Base-by-base conservation (phyloP, 495 filamentous ascomycete species). In the Letharia columbiana region DNA sequence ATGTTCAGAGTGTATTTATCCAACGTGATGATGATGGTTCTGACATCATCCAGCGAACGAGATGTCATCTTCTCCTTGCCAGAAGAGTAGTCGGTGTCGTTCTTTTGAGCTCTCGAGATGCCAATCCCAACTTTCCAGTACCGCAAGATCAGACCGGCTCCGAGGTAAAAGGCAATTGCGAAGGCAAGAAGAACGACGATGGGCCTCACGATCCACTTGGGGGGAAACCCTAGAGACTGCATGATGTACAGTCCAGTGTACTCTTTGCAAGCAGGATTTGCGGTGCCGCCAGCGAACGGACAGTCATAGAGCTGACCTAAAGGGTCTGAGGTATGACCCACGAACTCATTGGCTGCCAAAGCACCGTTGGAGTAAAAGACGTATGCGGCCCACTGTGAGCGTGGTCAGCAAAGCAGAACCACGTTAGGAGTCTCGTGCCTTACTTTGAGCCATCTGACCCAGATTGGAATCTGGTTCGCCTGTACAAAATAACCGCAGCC, bases 401-500 rank as follows among this genome's bases (percentile, higher is more conserved):
- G 18, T 8, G 35, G 33, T 52, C 37, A 54, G 41, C 42, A 42
- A 31, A n/a, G 50, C 17, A 18, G 23, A 17, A 45, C 7, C 20
- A 17, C 44, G 42, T 13, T 15, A 77, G 79, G 40, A 31, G n/a
- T 28, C 11, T 28, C 18, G 33, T 44, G 39, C 23, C 60, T 45
- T 74, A 84, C 86, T 73, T 89, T 89, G 11, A 87, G 76, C 89
- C 89, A 91, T 52, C 87, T 77, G 23, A 88, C 81, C 71, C 89
- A 91, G 5, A 90, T 81, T 0, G 88, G 87, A 20, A 91, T 90
- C 42, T 86, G 85, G 47, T 86, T 82, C 15, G 80, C 75, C 68
- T 91, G 87, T 37, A 91, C 82, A 69, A 91, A 90, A 70, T 84
- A 91, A 6, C 89, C 89, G 67, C 87, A 89, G 17, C 65, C 80